Evolutionary conservation across 306 rosid species (phyloP), one percentile per base, ranked within the genome.

Genomic region (Hippophae tibetana): DNA sequence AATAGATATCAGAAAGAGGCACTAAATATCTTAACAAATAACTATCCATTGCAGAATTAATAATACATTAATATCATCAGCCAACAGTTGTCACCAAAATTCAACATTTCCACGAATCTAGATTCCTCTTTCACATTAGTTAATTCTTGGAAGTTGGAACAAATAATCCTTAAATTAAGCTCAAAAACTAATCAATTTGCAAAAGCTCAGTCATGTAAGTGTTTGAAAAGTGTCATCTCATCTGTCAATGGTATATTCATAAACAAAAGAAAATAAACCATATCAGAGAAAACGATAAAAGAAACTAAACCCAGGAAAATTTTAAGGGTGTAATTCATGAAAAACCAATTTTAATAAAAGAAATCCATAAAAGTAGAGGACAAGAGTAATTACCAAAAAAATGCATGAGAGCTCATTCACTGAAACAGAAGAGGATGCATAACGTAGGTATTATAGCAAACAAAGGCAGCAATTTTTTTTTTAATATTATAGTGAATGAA

Each of bases 331-430:
- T 18, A 8, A 5, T 31, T n/a, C 42, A 9, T 47, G 52, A 47
- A 48, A 47, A 6, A 48, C 13, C 23, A 45, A 14, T 5, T 8
- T n/a, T 10, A 13, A 14, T 8, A 51, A 44, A 46, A 7, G 38
- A 55, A 42, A 54, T 2, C 38, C 38, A 57, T 27, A 26, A 43
- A 40, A 40, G 26, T 9, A 57, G 55, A 18, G 56, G 44, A 25
- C 25, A 46, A 55, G 47, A 56, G 65, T 52, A 67, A 53, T 50
- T 78, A 89, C 90, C 94, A 61, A 83, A 76, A 68, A 82, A 81
- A 87, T 86, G 90, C 96, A 90, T 90, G 90, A 86, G 75, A 75
- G 90, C 85, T 80, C 90, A 82, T 89, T 77, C 96, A 85, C 69
- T 65, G 74, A 76, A 78, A 47, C 61, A 3, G 13, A 7, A 43